Percentiles rank a stretch among this genome's conserved stretches.
Evolutionary conservation across 305 asterid species (phyloP).

Genomic region (Coffea humblotiana): DNA sequence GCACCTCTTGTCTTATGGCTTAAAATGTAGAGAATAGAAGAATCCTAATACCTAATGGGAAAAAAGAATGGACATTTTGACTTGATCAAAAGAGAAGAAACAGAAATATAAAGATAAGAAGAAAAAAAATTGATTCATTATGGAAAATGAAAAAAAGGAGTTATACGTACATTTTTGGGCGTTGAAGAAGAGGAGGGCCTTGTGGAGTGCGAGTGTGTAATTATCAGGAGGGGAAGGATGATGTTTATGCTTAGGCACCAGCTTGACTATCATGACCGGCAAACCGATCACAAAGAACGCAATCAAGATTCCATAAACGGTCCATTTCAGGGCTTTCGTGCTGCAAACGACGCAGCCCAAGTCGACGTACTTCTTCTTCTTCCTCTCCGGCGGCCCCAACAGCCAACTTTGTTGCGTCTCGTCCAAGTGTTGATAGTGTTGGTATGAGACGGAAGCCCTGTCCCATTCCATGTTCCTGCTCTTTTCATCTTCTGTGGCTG

Average conservation of each 20-base stretch:
- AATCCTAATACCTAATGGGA: too few relatives aligned
- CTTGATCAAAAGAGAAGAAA: slow-evolving; percentile 1
- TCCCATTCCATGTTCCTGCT: slow-evolving; percentile 57
- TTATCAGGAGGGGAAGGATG: slow-evolving; percentile 57
- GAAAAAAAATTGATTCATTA: neutral
- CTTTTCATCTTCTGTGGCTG: slow-evolving; percentile 43
- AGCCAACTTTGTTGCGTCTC: slow-evolving; percentile 90
- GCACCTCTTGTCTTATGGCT: too few relatives aligned
- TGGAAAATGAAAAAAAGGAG: neutral
- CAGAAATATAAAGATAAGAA: neutral
- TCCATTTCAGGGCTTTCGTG: slow-evolving; percentile 58
- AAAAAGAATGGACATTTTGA: neutral
- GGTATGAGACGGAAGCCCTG: slow-evolving; percentile 48
- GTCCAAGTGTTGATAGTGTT: slow-evolving; percentile 36
- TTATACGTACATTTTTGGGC: slow-evolving; percentile 80
- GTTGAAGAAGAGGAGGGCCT: slow-evolving; percentile 77
- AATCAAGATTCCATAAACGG: slow-evolving; percentile 25
- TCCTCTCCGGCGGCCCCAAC: slow-evolving; percentile 59
- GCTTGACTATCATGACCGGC: slow-evolving; percentile 52
- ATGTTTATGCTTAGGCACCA: slow-evolving; percentile 43
- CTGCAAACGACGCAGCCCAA: slow-evolving; percentile 68
- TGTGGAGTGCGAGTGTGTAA: slow-evolving; percentile 61
- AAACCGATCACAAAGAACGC: slow-evolving; percentile 63
- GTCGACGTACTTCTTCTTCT: slow-evolving; percentile 72
- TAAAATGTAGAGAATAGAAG: too few relatives aligned